Percentiles rank a stretch among this genome's conserved stretches.
These are phyloP conservation scores for Trichoderma lentiforme DNA, from an alignment of 2,329 filamentous ascomycete genomes.

Conservation along the genomic window DNA sequence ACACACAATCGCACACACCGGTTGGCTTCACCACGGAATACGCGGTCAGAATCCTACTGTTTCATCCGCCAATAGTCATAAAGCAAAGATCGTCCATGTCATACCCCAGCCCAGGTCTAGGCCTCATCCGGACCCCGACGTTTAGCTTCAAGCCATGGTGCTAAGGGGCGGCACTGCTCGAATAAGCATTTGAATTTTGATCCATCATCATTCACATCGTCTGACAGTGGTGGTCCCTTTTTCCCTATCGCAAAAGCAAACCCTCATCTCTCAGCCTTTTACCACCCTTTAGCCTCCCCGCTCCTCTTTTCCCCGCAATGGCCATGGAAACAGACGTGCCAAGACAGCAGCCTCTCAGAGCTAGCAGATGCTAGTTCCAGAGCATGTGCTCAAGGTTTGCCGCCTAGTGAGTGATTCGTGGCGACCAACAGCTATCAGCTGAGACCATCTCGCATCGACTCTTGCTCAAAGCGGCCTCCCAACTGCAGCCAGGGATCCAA, in stretches of 20 bases:
- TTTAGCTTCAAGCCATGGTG: slow-evolving; percentile 2
- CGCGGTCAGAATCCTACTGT: background rate
- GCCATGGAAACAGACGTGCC: background rate
- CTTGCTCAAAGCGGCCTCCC: background rate
- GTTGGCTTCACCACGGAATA: background rate
- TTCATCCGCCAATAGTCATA: background rate
- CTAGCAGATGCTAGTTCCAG: background rate
- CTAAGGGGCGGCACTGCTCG: background rate
- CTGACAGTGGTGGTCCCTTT: background rate
- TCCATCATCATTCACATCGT: background rate
- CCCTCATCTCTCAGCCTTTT: background rate
- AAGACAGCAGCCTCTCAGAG: slow-evolving; percentile 3
- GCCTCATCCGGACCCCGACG: slow-evolving; percentile 4
- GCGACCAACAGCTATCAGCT: background rate
- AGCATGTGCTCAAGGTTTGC: slow-evolving; percentile 7
- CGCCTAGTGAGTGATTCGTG: background rate
- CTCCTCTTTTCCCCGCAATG: slow-evolving; percentile 1
- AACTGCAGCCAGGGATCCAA: background rate
- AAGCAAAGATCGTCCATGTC: background rate
- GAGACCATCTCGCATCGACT: background rate
- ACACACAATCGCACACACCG: background rate
- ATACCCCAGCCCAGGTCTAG: slow-evolving; percentile 2
- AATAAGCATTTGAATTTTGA: background rate
- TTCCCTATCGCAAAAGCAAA: background rate
- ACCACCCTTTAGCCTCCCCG: background rate